Evolutionary conservation across 768 basidiomycete species (phyloP).

Genomic region (Rhizopogon roseolus): DNA sequence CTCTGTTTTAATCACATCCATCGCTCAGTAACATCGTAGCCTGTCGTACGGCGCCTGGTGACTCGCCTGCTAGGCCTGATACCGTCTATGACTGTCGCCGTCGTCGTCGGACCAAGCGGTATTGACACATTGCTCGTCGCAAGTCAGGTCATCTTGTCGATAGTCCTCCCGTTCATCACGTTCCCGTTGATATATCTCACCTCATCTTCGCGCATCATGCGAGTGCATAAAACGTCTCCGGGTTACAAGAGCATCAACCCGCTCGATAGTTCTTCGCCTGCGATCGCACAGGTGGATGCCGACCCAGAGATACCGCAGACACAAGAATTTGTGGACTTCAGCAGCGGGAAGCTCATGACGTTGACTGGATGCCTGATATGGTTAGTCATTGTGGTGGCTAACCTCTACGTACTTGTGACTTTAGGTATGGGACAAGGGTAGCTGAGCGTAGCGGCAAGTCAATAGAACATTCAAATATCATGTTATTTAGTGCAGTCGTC

Average conservation of each 20-base stretch:
- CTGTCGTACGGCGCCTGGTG: constrained; percentile 70
- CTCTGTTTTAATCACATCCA: constrained; percentile 18
- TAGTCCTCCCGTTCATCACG: constrained; percentile 84
- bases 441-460: constrained; percentile 1
- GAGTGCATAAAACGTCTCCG: constrained; percentile 34
- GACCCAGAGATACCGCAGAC: constrained; percentile 12
- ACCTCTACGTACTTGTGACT: constrained; percentile 69
- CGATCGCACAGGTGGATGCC: neutral
- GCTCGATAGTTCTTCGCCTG: neutral
- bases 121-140: constrained; percentile 78
- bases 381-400: constrained; percentile 63
- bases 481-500: no score
- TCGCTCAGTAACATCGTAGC: constrained; percentile 37
- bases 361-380: constrained; percentile 55
- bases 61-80: constrained; percentile 81
- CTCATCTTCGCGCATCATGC: constrained; percentile 63
- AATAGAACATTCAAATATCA: no score
- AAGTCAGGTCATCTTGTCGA: constrained; percentile 79
- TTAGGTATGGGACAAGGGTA: constrained; percentile 38
- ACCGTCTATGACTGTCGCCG: constrained; percentile 77
- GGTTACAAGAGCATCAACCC: neutral
- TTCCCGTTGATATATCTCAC: constrained; percentile 78
- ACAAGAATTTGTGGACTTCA: constrained; percentile 52
- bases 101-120: constrained; percentile 63
- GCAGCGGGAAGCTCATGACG: constrained; percentile 50